A percentile compares a stretch with the other conserved stretches of the same genome.
These are phyloP conservation scores for Ambispora gerdemannii DNA, from an alignment of 192 early-diverging fungal species.

Conservation along the genomic window DNA sequence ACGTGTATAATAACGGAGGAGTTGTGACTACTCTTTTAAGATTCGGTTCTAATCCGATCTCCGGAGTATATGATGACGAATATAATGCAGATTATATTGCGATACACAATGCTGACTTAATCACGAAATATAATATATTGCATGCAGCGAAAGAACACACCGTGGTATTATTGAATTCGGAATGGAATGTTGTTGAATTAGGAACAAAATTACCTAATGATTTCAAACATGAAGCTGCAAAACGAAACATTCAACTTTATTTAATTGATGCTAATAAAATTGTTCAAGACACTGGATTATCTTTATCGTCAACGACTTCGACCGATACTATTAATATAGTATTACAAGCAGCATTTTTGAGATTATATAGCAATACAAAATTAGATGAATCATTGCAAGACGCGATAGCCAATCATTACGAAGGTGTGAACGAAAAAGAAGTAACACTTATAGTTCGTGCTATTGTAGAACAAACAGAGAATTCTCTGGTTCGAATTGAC, in stretches of 20 bases:
- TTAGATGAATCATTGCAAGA: conserved; percentile 11
- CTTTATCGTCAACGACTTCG: no score
- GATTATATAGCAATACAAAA: background rate
- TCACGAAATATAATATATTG: conserved; percentile 60
- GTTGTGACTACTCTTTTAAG: conserved; percentile 57
- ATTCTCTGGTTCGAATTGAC: conserved; percentile 37
- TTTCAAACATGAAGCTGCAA: conserved; percentile 54
- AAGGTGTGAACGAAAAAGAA: conserved; percentile 31
- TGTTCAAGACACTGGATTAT: conserved; percentile 53
- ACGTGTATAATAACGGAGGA: conserved; percentile 59
- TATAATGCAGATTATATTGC: conserved; percentile 54
- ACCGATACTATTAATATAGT: conserved; percentile 56
- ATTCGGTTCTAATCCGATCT: conserved; percentile 42
- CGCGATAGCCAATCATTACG: conserved; percentile 32
- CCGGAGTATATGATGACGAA: conserved; percentile 37
- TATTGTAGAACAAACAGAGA: conserved; percentile 30
- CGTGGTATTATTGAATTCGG: conserved; percentile 62
- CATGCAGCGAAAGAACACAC: conserved; percentile 49
- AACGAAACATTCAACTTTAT: conserved; percentile 53
- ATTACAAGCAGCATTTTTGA: conserved; percentile 54
- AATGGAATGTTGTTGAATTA: conserved; percentile 66
- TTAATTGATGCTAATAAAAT: conserved; percentile 64
- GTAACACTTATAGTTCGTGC: conserved; percentile 3
- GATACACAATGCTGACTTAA: conserved; percentile 60
- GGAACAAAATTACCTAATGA: conserved; percentile 63